Base-by-base conservation (phyloP, 495 filamentous ascomycete genomes). In the Xylaria flabelliformis region DNA sequence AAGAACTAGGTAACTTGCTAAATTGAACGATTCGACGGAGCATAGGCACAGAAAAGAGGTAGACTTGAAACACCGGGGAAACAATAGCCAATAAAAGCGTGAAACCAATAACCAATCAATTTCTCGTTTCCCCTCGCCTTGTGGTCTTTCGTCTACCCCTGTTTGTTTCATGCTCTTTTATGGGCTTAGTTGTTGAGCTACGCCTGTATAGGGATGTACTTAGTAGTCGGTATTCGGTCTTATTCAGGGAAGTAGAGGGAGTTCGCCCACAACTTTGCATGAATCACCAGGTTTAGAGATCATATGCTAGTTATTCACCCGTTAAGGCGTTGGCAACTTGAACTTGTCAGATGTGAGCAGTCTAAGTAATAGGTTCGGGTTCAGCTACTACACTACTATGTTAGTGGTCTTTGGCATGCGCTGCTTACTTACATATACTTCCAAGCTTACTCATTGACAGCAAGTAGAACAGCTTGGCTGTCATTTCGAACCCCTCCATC, bases 31-130 rank as follows among this genome's bases (percentile, higher is more conserved):
- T 19, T 19, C 13, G 13, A 12, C 12, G 53, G 17, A 58, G 53
- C 6, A 8, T 24, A 39, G 34, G 29, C 15, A 44, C 36, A 53
- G 53, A 15, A 51, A 48, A 48, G 42, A 39, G 50, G 21, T 24
- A 39, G 44, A 70, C 58, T 63, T 70, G 68, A 70, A 70, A 70
- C 68, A 42, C 44, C 39, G 24, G 44, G 32, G 29, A 62, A 19
- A 44, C 32, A 5, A 53, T 15, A n/a, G 55, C 68, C 50, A 63
- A 70, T 51, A 34, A 26, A 48, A 12, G 58, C 19, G 58, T 26
- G 42, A 24, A 70, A 62, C n/a, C 13, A 0, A 32, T 26, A 48
- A 7, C 68, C 68, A 70, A 70, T 70, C 56, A 70, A 19, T 29
- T 19, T 53, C 29, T 59, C 50, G 42, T 3, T 44, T 39, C 9